Evolutionary conservation across 257 asterid species (phyloP).

Genomic region (Anisodus tanguticus): DNA sequence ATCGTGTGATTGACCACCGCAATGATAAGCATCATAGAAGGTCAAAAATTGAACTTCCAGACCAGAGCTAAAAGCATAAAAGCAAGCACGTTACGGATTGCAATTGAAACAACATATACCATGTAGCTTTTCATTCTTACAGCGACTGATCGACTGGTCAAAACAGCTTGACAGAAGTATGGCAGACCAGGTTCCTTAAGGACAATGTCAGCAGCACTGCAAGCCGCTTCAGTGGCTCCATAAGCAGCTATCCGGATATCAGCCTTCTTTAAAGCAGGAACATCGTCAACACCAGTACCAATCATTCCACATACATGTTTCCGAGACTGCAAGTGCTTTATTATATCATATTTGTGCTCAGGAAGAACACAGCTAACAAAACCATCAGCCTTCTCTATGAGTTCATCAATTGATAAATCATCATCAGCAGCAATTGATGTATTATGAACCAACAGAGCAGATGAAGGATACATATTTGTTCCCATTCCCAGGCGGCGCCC

Average conservation of each 20-base stretch:
- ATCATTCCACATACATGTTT: conserved; percentile 97
- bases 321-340: conserved; percentile 89
- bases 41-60: conserved; percentile 94
- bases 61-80: conserved; percentile 90
- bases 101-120: conserved; percentile 74
- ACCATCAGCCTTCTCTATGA: too few relatives aligned
- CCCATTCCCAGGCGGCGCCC: conserved; percentile 97
- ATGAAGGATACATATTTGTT: conserved; percentile 95
- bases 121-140: conserved; percentile 97
- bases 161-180: conserved; percentile 82
- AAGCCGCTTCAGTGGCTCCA: conserved; percentile 97
- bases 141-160: conserved; percentile 88
- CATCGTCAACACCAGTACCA: conserved; percentile 63
- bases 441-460: conserved; percentile 87
- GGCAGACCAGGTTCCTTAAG: conserved; percentile 93
- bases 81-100: conserved; percentile 97
- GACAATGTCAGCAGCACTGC: conserved; percentile 93
- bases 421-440: conserved; percentile 59
- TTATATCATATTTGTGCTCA: conserved; percentile 93
- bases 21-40: conserved; percentile 95
- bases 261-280: conserved; percentile 93
- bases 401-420: conserved; percentile 80
- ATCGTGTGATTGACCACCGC: conserved; percentile 93
- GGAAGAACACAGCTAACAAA: conserved; percentile 90
- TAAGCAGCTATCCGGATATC: conserved; percentile 93